Percentiles rank a stretch among this genome's conserved stretches.
Conservation (phyloP, 2,329 filamentous ascomycete species). For the Fusarium proliferatum region DNA sequence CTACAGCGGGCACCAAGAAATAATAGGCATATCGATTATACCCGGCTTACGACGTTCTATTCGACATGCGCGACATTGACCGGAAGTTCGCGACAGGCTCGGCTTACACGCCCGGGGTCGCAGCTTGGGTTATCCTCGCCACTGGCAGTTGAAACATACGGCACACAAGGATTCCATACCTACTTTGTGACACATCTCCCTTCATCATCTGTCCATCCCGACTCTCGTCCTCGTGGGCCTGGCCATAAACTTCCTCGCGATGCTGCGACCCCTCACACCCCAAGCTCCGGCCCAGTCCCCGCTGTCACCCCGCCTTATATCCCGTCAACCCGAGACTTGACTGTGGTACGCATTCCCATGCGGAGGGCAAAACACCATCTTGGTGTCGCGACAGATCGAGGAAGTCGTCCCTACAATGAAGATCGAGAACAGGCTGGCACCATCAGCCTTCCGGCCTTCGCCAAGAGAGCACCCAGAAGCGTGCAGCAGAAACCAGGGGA, state of each 20-base stretch:
- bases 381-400: conserved; percentile 81
- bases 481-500: conserved; percentile 64
- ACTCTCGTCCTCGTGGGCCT: conserved; percentile 74
- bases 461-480: conserved; percentile 80
- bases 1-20: conserved; percentile 2
- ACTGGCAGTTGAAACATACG: conserved; percentile 13
- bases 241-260: conserved; percentile 89
- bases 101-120: conserved; percentile 18
- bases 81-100: conserved; percentile 20
- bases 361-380: conserved; percentile 97
- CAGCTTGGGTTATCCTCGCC: conserved; percentile 9
- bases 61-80: conserved; percentile 13
- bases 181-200: conserved; percentile 98
- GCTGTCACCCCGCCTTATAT: conserved; percentile 70
- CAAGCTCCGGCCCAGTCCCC: conserved; percentile 64
- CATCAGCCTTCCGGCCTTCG: conserved; percentile 92
- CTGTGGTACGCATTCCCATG: conserved; percentile 93
- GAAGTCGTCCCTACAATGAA: conserved; percentile 89
- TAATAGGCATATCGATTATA: not conserved
- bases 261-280: conserved; percentile 82
- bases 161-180: conserved; percentile 79
- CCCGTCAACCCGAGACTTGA: conserved; percentile 75
- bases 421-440: conserved; percentile 95
- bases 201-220: conserved; percentile 91
- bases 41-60: not conserved